Conservation (phyloP, 352 stramenopile genomes). For the Paralagenidium karlingii region DNA sequence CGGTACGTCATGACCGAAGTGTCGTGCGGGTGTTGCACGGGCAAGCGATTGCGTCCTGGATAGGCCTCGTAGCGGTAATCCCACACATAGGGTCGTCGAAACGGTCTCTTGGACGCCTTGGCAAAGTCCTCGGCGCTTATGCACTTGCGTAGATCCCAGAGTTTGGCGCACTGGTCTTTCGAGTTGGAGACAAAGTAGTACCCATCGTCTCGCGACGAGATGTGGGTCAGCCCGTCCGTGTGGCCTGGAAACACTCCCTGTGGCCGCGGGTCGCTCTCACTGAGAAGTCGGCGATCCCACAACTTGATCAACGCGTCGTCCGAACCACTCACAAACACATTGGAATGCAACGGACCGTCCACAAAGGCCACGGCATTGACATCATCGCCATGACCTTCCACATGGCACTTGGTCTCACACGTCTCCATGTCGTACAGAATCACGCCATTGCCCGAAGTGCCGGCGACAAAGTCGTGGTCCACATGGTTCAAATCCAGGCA, state of each 20-base stretch:
- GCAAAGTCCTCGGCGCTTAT: constrained; percentile 31
- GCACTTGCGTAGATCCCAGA: constrained; percentile 79
- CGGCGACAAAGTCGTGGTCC: constrained; percentile 70
- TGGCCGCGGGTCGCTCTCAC: constrained; percentile 49
- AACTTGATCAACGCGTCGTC: constrained; percentile 78
- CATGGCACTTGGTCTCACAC: constrained; percentile 48
- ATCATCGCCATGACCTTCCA: constrained; percentile 57
- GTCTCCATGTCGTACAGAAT: constrained; percentile 75
- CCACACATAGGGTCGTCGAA: constrained; percentile 46
- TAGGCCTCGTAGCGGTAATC: constrained; percentile 78
- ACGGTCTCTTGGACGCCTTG: constrained; percentile 17
- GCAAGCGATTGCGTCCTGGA: constrained; percentile 33
- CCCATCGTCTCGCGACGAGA: constrained; percentile 70
- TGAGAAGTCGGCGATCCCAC: constrained; percentile 73
- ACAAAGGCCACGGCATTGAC: constrained; percentile 81
- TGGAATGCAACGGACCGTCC: constrained; percentile 63
- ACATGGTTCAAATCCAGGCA: constrained; percentile 63
- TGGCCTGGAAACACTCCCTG: constrained; percentile 75
- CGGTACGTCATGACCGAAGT: constrained; percentile 78
- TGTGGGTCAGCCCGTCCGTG: constrained; percentile 70
- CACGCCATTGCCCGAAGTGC: constrained; percentile 58
- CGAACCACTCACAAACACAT: constrained; percentile 77
- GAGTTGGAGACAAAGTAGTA: constrained; percentile 85
- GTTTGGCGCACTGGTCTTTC: constrained; percentile 75
- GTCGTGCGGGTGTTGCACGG: constrained; percentile 55